These are phyloP conservation scores for Oryza meridionalis DNA, from an alignment of 176 grass and related monocot species.

Conservation along the genomic window DNA sequence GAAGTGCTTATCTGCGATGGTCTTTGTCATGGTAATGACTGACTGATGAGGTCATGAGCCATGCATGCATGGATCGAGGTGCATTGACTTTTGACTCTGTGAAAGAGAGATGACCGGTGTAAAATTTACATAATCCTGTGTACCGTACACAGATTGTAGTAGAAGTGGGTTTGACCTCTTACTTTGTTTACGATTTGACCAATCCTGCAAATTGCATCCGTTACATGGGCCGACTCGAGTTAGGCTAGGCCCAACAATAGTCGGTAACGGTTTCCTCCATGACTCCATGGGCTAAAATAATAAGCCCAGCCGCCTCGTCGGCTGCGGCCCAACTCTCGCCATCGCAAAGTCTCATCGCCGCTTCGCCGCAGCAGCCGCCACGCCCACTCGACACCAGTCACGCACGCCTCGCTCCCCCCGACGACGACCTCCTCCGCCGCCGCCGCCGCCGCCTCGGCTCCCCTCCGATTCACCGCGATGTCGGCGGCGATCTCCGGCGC, in stretches of 20 bases:
- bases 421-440: not conserved
- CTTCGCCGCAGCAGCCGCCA: not conserved
- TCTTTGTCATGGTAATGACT: not conserved
- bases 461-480: slow-evolving; percentile 17
- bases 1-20: not conserved
- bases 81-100: not conserved
- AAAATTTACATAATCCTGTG: not conserved
- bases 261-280: no score
- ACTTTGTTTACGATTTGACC: not conserved
- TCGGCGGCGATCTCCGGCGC: slow-evolving; percentile 43
- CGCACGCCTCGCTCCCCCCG: not conserved
- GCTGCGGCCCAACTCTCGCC: no score
- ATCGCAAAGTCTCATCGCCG: not conserved
- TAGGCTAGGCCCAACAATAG: no score
- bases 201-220: not conserved
- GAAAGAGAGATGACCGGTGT: not conserved
- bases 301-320: no score
- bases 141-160: not conserved
- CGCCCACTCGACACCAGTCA: not conserved
- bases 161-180: not conserved
- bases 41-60: not conserved
- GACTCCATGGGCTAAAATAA: no score
- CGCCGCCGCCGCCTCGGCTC: not conserved
- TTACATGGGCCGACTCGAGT: no score
- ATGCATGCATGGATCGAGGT: not conserved